phyloP scores from a whole-genome alignment of 345 rosid species.

The Camelina sativa region DNA sequence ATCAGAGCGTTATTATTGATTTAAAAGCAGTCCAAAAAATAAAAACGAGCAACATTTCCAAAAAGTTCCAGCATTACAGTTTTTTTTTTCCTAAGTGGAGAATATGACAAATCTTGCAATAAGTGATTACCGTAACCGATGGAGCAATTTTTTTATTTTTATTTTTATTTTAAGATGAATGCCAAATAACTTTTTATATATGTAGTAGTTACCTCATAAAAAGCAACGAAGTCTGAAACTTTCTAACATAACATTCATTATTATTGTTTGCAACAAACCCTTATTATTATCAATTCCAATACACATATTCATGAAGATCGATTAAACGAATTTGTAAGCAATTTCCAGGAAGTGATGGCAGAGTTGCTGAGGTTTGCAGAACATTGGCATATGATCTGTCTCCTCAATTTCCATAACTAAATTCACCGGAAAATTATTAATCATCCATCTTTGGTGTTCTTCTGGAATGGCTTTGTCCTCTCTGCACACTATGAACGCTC shows the following conservation, averaged over 20 bases:
- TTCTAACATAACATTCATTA: background rate
- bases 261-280: slow-evolving; percentile 11
- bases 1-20: no score
- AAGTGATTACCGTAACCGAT: no score
- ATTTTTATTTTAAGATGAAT: no score
- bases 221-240: background rate
- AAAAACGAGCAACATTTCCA: no score
- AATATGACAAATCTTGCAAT: no score
- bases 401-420: slow-evolving; percentile 46
- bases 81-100: no score
- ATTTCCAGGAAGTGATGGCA: slow-evolving; percentile 27
- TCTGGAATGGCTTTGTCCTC: slow-evolving; percentile 42
- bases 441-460: slow-evolving; percentile 51
- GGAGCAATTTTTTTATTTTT: no score
- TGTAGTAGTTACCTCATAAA: no score
- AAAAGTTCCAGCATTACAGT: no score
- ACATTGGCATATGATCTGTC: slow-evolving; percentile 57
- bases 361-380: slow-evolving; percentile 49
- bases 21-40: no score
- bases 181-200: no score
- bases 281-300: slow-evolving; percentile 3
- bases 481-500: slow-evolving; percentile 46
- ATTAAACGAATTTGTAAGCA: slow-evolving; percentile 12
- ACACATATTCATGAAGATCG: background rate
- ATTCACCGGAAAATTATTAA: slow-evolving; percentile 40